Conservation (phyloP, 192 early-diverging fungal species). For the Coemansia sp. region DNA sequence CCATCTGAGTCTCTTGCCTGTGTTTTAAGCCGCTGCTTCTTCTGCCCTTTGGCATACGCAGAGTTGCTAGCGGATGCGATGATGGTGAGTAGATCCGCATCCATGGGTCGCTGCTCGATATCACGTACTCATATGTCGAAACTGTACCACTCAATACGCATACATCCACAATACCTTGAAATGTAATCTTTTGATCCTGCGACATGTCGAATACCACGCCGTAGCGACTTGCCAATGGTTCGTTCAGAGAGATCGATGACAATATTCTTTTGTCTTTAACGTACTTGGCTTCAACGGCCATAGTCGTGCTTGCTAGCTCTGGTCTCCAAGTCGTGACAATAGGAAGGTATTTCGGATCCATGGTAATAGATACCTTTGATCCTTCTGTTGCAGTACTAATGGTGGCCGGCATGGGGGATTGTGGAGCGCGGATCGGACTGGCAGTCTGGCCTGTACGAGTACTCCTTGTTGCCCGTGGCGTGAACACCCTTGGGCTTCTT, state of each 20-base stretch:
- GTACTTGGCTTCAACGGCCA: neutral
- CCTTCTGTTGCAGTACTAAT: neutral
- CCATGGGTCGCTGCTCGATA: slow-evolving; percentile 17
- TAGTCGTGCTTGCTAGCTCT: neutral
- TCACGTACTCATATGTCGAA: slow-evolving; percentile 29
- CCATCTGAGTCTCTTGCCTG: neutral
- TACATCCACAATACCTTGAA: slow-evolving; percentile 46
- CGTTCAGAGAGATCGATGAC: neutral
- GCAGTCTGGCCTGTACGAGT: neutral
- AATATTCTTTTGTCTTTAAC: neutral
- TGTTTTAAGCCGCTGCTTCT: neutral
- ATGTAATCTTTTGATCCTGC: slow-evolving; percentile 17
- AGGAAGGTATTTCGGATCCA: neutral
- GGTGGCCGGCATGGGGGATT: slow-evolving; percentile 5
- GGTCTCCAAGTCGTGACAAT: slow-evolving; percentile 10
- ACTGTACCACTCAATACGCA: slow-evolving; percentile 33
- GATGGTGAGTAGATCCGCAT: slow-evolving; percentile 51
- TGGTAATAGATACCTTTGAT: neutral
- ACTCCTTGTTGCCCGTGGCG: slow-evolving; percentile 15
- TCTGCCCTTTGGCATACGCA: neutral
- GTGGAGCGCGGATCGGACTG: slow-evolving; percentile 4
- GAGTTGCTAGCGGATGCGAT: slow-evolving; percentile 37
- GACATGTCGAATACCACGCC: slow-evolving; percentile 27
- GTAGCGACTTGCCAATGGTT: slow-evolving; percentile 12
- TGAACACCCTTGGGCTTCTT: slow-evolving; percentile 16